These are phyloP conservation scores for Leishmania lainsoni DNA, from an alignment of 208 protist genomes.

Conservation along the genomic window DNA sequence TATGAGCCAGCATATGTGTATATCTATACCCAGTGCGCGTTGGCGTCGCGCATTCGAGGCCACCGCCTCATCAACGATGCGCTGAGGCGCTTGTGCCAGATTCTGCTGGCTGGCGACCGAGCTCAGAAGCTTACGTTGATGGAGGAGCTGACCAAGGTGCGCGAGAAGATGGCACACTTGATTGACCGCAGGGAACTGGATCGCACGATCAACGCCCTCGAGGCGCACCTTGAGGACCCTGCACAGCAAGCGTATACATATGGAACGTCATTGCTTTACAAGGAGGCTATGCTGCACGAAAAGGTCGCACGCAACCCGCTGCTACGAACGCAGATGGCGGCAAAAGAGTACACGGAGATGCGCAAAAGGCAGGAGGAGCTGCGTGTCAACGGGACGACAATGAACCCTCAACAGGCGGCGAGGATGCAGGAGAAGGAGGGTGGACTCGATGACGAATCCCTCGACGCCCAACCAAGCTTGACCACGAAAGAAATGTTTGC, in stretches of 20 bases:
- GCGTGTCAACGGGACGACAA: conserved; percentile 40
- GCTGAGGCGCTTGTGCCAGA: conserved; percentile 83
- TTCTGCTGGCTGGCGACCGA: conserved; percentile 67
- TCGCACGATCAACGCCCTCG: conserved; percentile 77
- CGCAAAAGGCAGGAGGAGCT: conserved; percentile 56
- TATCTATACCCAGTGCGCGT: conserved; percentile 84
- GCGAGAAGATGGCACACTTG: conserved; percentile 82
- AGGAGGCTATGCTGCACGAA: conserved; percentile 63
- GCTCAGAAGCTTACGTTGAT: conserved; percentile 65
- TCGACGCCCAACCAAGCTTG: conserved; percentile 45
- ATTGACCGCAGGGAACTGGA: conserved; percentile 77
- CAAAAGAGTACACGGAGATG: conserved; percentile 74
- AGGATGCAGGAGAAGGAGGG: conserved; percentile 53
- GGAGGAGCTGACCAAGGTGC: conserved; percentile 74
- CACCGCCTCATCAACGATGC: conserved; percentile 83
- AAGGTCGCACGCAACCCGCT: conserved; percentile 63
- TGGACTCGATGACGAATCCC: conserved; percentile 35
- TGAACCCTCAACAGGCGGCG: conserved; percentile 63
- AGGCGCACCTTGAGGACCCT: conserved; percentile 60
- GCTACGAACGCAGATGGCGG: conserved; percentile 63
- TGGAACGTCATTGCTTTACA: conserved; percentile 70
- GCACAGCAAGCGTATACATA: conserved; percentile 73
- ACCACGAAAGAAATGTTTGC: conserved; percentile 71
- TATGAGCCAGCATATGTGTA: conserved; percentile 85
- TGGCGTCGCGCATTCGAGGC: conserved; percentile 67